phyloP scores from a whole-genome alignment of 192 early-diverging fungal species.

The Coemansia sp. region DNA sequence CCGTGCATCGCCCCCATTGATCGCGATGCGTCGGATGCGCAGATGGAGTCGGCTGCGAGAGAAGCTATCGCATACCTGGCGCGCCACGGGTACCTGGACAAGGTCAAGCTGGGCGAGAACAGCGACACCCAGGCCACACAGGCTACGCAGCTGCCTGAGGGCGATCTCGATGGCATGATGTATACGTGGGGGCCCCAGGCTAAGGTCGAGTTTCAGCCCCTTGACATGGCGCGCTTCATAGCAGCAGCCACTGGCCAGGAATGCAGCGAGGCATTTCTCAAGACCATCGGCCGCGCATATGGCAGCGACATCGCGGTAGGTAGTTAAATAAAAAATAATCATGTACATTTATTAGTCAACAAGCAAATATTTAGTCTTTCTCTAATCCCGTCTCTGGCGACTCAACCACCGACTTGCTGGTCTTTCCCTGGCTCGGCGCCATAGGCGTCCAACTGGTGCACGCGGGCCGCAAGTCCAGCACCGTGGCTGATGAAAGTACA shows the following conservation, averaged over 20 bases:
- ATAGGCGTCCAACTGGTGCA: conserved; percentile 81
- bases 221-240: conserved; percentile 51
- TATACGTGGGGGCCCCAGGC: conserved; percentile 51
- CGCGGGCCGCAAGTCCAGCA: conserved; percentile 75
- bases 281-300: conserved; percentile 43
- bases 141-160: conserved; percentile 22
- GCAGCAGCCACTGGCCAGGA: conserved; percentile 39
- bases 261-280: conserved; percentile 41
- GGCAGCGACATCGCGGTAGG: conserved; percentile 20
- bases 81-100: conserved; percentile 35
- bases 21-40: conserved; percentile 18
- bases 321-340: not conserved
- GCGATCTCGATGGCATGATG: conserved; percentile 16
- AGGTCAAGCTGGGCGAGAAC: conserved; percentile 3
- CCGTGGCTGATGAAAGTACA: not conserved
- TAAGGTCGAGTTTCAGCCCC: conserved; percentile 33
- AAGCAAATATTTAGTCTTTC: not conserved
- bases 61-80: conserved; percentile 29
- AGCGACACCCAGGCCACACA: conserved; percentile 40
- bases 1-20: conserved; percentile 9
- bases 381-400: not conserved
- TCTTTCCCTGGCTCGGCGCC: too few relatives aligned
- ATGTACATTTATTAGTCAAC: not conserved
- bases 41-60: conserved; percentile 36
- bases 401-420: too few relatives aligned